Evolutionary conservation across 768 basidiomycete species (phyloP), one percentile per base, ranked within the genome.

Genomic region (Pleurotus pulmonarius): DNA sequence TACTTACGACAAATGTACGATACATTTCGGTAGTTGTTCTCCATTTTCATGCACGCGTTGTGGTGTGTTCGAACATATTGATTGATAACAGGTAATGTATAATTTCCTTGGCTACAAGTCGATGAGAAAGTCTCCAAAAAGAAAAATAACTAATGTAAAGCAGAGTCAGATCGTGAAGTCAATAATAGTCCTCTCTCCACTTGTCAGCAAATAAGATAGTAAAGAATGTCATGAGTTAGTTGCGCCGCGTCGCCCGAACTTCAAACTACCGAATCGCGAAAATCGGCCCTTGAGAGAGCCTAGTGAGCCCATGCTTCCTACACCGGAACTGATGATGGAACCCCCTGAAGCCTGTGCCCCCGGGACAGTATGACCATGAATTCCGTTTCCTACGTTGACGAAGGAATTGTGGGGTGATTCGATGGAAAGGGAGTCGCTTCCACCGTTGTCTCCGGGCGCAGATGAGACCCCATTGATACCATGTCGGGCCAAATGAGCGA

Each of bases 381-480:
- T 62, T 4, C 73, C 75, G 56, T 83, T 83, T 6, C 79, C 84
- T 11, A 89, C 84, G 58, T 90, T 89, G 55, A 90, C 83, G 67
- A 88, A 79, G 8, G 90, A 92, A 61, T 87, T 83, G 43, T 83
- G 87, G 24, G 83, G 86, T 1, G 90, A 92, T 61, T 82, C 84
- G 13, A 74, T 76, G 5, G 84, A 87, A 18, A 85, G 67, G 2
- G 82, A 80, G 65, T 87, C 86, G 58, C 77, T 80, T 1, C 77
- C 82, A 4, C 73, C 74, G 24, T 60, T 72, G 44, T 90, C 90
- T 3, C 83, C 83, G 38, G 88, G 90, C 5, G 87, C 87, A 1
- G 88, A 90, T 24, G 90, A 81, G 4, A 94, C 86, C 1, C 87
- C 90, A 45, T 84, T 87, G 69, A 94, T 87, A 8, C 92, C 92